Evolutionary conservation across 148 eudicot genomes (phyloP), one percentile per base, ranked within the genome.

Genomic region (Cornus florida): DNA sequence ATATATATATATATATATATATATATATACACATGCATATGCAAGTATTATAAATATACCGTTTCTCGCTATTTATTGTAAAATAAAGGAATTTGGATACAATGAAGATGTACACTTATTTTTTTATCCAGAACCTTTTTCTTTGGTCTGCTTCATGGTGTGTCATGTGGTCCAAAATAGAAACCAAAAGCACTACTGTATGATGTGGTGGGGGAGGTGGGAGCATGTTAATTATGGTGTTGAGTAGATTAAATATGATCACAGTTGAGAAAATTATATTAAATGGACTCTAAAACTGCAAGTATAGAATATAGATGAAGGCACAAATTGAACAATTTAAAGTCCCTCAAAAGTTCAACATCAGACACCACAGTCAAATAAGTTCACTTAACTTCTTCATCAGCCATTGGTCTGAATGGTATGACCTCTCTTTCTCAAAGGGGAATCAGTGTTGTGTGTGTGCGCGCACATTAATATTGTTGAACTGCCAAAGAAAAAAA

Each of bases 101-200:
- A 62, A 62, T 62, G 23, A 62, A 19, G 23, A 43, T 43, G 10
- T 6, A 7, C 48, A 43, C 48, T 6, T 43, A 35, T 35, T 16
- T n/a, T 13, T 62, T 62, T n/a, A 20, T 13, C 22, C 66, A 62
- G 9, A 62, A n/a, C 2, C 10, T 4, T 43, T 43, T 43, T 43
- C 7, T 62, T 41, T 71, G 73, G 73, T 71, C 57, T 71, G 28
- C 73, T 71, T 41, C 73, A 41, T 43, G 72, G 35, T 31, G 48
- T 39, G 72, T 38, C 10, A 7, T 14, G 72, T 70, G 50, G 73
- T 41, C 73, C 73, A 71, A 70, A 38, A 70, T 31, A 71, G 31
- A 71, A 71, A 53, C 16, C 73, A 71, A 43, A 71, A 16, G 32
- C 24, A 20, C 12, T 22, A 43, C 16, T 71, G 73, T 71, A 7